Conservation (phyloP, 1,284 basidiomycete species). For the Erythrobasidium hasegawianum region DNA sequence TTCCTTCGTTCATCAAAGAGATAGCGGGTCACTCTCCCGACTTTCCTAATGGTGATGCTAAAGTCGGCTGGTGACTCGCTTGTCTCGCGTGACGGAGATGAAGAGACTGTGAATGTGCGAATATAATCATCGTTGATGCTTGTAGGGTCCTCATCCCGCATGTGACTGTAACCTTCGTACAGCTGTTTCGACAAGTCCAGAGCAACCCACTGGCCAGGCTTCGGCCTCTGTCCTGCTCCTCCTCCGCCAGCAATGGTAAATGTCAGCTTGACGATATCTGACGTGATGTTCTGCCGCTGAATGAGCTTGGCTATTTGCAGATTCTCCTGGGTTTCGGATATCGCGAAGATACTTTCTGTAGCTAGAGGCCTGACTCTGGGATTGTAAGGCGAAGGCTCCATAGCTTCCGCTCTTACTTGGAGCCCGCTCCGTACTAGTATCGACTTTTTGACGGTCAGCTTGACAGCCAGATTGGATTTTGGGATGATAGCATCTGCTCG, state of each 20-base stretch:
- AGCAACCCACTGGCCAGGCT: conserved; percentile 58
- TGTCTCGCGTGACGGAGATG: conserved; percentile 37
- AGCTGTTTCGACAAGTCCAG: conserved; percentile 58
- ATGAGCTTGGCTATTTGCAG: conserved; percentile 17
- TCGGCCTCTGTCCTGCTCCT: conserved; percentile 37
- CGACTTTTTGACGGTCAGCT: conserved; percentile 56
- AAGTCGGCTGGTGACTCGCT: conserved; percentile 47
- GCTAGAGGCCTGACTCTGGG: conserved; percentile 58
- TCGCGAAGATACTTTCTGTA: conserved; percentile 48
- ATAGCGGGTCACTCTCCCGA: conserved; percentile 56
- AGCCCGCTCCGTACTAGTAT: conserved; percentile 58
- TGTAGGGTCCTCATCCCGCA: conserved; percentile 54
- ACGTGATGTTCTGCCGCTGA: background rate
- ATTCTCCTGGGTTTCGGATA: background rate
- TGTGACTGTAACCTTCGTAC: conserved; percentile 56
- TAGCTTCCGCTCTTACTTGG: conserved; percentile 53
- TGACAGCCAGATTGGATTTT: conserved; percentile 56
- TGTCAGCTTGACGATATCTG: conserved; percentile 45
- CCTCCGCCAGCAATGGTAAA: conserved; percentile 54
- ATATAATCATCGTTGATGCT: conserved; percentile 62
- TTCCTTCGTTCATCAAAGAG: conserved; percentile 55
- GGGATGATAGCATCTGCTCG: conserved; percentile 59
- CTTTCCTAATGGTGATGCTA: conserved; percentile 57
- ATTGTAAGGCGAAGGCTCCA: conserved; percentile 57
- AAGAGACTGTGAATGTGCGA: conserved; percentile 63